Percentiles rank a stretch among this genome's conserved stretches.
Evolutionary conservation across 345 rosid genomes (phyloP).

Genomic region (Salix purpurea): DNA sequence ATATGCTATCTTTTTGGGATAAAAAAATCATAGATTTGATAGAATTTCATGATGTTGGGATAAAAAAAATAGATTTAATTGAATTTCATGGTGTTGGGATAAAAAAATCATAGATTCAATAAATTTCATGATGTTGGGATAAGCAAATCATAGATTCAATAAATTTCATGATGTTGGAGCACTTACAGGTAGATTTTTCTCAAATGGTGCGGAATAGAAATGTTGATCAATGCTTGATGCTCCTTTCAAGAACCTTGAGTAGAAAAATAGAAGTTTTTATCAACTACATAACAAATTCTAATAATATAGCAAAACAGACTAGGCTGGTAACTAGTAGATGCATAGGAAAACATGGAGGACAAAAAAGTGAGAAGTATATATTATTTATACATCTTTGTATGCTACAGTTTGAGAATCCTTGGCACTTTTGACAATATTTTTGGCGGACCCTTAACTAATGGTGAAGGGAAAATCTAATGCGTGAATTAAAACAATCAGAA

Average conservation of each 20-base stretch:
- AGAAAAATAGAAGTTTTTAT: background rate
- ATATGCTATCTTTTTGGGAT: background rate
- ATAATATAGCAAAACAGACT: background rate
- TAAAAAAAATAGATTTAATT: background rate
- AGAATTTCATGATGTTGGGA: background rate
- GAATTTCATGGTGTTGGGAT: background rate
- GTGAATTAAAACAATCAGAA: constrained; percentile 9
- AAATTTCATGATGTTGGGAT: background rate
- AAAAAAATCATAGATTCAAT: background rate
- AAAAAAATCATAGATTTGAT: background rate
- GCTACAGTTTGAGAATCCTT: background rate
- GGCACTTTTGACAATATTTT: background rate
- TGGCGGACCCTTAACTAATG: background rate
- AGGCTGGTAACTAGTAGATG: background rate
- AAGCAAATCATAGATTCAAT: background rate
- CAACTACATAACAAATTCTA: background rate
- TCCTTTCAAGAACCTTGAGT: constrained; percentile 75
- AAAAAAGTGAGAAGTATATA: background rate
- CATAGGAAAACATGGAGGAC: background rate
- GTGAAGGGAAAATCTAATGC: background rate
- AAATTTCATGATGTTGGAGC: background rate
- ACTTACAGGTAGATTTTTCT: constrained; percentile 89
- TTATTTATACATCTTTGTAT: background rate
- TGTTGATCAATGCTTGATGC: constrained; percentile 91
- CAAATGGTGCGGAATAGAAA: constrained; percentile 62